Conservation (phyloP, 345 rosid species). For the Citrus hindsii region DNA sequence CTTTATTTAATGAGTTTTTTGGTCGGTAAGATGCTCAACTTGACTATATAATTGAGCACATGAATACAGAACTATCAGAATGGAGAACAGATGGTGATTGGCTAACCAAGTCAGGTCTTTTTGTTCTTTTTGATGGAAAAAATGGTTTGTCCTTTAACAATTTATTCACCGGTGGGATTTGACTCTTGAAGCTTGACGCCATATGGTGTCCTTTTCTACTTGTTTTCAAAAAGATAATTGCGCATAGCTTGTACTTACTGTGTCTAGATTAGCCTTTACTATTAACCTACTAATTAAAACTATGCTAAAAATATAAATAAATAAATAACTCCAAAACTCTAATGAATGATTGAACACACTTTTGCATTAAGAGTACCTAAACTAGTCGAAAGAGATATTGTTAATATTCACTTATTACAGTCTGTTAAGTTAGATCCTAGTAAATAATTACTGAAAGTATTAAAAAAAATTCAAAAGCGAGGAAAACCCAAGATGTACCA, state of each 20-base stretch:
- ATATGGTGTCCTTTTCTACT: background rate
- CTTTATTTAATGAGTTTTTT: background rate
- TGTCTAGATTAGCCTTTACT: background rate
- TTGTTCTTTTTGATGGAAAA: background rate
- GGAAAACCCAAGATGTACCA: too few relatives aligned
- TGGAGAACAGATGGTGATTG: background rate
- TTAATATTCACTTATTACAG: too few relatives aligned
- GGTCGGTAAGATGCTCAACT: background rate
- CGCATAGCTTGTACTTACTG: background rate
- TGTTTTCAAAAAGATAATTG: background rate
- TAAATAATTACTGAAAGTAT: too few relatives aligned
- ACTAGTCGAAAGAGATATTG: too few relatives aligned
- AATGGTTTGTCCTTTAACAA: background rate
- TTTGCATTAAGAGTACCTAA: too few relatives aligned
- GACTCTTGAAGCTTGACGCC: background rate
- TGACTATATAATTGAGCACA: background rate
- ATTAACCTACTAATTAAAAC: too few relatives aligned
- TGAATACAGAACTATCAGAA: background rate
- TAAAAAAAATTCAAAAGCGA: too few relatives aligned
- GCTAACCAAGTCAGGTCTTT: background rate
- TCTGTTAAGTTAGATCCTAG: too few relatives aligned
- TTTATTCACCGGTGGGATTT: background rate
- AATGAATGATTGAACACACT: background rate
- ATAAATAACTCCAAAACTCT: background rate
- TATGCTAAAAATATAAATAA: too few relatives aligned